Evolutionary conservation across 345 rosid genomes (phyloP), one percentile per base, ranked within the genome.

Genomic region (Geranium brycei): DNA sequence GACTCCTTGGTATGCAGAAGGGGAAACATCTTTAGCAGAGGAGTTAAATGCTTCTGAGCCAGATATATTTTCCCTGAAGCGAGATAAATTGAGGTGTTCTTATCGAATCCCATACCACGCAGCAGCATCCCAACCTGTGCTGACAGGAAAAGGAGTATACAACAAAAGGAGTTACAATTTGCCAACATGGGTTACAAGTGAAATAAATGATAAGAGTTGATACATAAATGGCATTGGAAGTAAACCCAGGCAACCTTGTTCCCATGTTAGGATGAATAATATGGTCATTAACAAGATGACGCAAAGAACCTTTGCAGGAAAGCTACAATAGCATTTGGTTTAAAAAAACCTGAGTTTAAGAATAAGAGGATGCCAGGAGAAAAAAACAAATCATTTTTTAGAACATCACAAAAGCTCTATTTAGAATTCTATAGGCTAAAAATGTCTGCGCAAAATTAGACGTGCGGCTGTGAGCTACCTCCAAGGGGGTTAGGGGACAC

Each of bases 61-160:
- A 73, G 80, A 79, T 89, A 87, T 66, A 93, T 77, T 72, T 70
- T 73, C 56, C 99, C 99, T 0, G 96, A 87, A 66, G 99, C 99
- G 68, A 89, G 72, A 77, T 82, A 89, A 73, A 89, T 85, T 16
- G 96, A 79, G 31, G 91, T 93, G 61, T 71, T 82, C 74, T 85
- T 93, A 75, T 79, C 91, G 66, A 93, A 93, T 77, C 99, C 99
- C 97, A 93, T 93, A 72, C 96, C 97, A 56, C 89, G 87, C 40
- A 93, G 85, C 88, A 93, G 81, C 90, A 93, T 76, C 69, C 97
- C 97, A 6, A 93, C 97, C 99, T 92, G 80, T 76, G 75, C 78
- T 82, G 78, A 85, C 91, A 66, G 64, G 61, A 76, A 78, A 85
- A 73, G 66, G 66, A 68, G 51, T 59, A 63, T 68, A 55, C 62